Percentiles rank a stretch among this genome's conserved stretches.
phyloP scores from a whole-genome alignment of 108 stramenopile genomes.

The Mediolabrus comicus region DNA sequence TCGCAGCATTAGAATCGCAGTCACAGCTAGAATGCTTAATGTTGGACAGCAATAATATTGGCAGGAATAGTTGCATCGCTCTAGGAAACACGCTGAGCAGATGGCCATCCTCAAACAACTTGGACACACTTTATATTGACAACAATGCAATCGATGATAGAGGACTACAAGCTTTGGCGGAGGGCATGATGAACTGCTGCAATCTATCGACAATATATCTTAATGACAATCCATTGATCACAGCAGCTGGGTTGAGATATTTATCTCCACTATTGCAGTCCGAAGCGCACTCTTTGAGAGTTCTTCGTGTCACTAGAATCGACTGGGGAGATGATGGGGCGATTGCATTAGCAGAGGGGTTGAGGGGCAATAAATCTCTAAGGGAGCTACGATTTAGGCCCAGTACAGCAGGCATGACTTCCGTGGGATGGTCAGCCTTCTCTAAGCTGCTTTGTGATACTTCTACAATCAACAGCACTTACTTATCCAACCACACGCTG shows the following conservation, averaged over 20 bases:
- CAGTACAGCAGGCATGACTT: neutral
- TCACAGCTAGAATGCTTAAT: neutral
- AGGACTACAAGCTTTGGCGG: constrained; percentile 13
- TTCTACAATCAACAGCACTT: constrained; percentile 11
- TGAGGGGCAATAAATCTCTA: neutral
- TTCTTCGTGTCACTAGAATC: neutral
- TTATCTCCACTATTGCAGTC: neutral
- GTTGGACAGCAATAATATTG: neutral
- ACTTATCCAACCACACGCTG: constrained; percentile 5
- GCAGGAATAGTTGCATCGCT: neutral
- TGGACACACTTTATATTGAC: constrained; percentile 23
- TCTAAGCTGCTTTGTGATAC: constrained; percentile 22
- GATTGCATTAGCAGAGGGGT: neutral
- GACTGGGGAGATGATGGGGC: neutral
- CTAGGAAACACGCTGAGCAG: neutral
- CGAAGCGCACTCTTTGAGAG: neutral
- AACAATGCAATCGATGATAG: constrained; percentile 20
- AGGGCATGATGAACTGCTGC: neutral
- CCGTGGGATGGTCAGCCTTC: constrained; percentile 4
- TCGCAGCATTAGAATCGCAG: neutral
- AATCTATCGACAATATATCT: neutral
- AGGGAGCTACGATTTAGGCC: neutral
- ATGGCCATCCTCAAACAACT: neutral
- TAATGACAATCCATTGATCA: neutral
- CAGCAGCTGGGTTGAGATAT: neutral